phyloP scores from a whole-genome alignment of 768 basidiomycete genomes.

The Rhodotorula graminis region DNA sequence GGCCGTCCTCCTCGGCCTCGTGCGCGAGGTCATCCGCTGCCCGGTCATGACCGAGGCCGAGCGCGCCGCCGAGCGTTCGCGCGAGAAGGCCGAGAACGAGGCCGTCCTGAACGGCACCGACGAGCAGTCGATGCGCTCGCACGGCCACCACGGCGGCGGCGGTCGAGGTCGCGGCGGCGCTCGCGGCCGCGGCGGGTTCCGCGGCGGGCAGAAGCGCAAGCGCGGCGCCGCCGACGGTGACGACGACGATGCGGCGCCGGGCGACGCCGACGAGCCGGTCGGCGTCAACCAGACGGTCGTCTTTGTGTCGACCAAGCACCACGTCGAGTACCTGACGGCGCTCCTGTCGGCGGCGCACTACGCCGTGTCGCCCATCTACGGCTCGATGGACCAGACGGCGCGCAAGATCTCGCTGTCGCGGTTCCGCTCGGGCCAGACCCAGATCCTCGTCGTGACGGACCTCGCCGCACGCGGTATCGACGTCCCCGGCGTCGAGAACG shows the following conservation, averaged over 20 bases:
- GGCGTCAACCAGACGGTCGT: slow-evolving; percentile 87
- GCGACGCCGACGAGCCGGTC: slow-evolving; percentile 46
- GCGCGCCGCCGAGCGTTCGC: slow-evolving; percentile 28
- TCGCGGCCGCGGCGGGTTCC: slow-evolving; percentile 48
- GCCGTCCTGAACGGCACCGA: slow-evolving; percentile 36
- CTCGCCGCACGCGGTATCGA: slow-evolving; percentile 98
- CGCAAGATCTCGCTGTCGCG: slow-evolving; percentile 83
- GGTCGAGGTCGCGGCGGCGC: slow-evolving; percentile 28
- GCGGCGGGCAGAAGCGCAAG: slow-evolving; percentile 53
- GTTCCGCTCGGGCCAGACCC: slow-evolving; percentile 74
- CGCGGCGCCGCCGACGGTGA: slow-evolving; percentile 50
- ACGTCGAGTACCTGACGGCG: slow-evolving; percentile 85
- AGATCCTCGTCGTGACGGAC: slow-evolving; percentile 89
- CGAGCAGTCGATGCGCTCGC: slow-evolving; percentile 44
- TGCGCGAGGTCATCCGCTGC: slow-evolving; percentile 81
- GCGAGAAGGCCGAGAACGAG: slow-evolving; percentile 32
- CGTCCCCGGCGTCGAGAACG: slow-evolving; percentile 91
- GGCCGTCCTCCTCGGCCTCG: slow-evolving; percentile 72
- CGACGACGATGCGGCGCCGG: slow-evolving; percentile 9
- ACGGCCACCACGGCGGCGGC: slow-evolving; percentile 41
- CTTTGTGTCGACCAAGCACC: slow-evolving; percentile 95
- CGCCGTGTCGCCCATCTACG: slow-evolving; percentile 87
- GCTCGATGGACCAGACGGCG: slow-evolving; percentile 85
- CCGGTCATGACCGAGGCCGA: slow-evolving; percentile 52
- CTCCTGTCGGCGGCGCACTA: slow-evolving; percentile 78